Conservation (phyloP, 805 yeast genomes). For the Yamadazyma takamatsuzukensis region DNA sequence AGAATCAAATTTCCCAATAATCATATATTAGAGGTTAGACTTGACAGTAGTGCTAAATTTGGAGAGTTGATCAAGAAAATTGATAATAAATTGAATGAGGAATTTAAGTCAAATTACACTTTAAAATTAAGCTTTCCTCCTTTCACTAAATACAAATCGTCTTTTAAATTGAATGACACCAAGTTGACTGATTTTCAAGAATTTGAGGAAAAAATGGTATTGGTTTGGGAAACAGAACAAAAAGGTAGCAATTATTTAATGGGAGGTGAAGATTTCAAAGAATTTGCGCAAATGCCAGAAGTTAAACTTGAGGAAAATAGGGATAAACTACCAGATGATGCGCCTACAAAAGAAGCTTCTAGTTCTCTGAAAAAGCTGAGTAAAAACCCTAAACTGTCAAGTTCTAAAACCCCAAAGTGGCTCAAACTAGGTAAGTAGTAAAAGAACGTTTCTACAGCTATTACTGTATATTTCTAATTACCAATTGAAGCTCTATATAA, state of each 20-base stretch:
- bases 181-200: slow-evolving; percentile 24
- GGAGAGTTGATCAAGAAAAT: slow-evolving; percentile 36
- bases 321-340: slow-evolving; percentile 28
- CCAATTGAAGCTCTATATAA: no score
- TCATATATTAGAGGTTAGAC: slow-evolving; percentile 30
- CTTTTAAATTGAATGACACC: slow-evolving; percentile 25
- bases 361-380: not conserved
- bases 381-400: not conserved
- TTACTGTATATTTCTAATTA: no score
- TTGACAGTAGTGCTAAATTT: slow-evolving; percentile 25
- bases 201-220: slow-evolving; percentile 24
- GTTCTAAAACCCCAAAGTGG: slow-evolving; percentile 21
- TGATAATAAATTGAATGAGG: slow-evolving; percentile 27
- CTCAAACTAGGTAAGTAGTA: slow-evolving; percentile 14
- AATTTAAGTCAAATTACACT: slow-evolving; percentile 25
- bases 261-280: slow-evolving; percentile 12
- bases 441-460: not conserved
- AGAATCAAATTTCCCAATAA: slow-evolving; percentile 39
- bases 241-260: slow-evolving; percentile 5
- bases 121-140: slow-evolving; percentile 39
- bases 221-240: slow-evolving; percentile 31
- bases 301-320: slow-evolving; percentile 30
- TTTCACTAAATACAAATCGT: slow-evolving; percentile 23
- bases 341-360: not conserved
- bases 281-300: slow-evolving; percentile 32